Percentiles rank a stretch among this genome's conserved stretches.
Evolutionary conservation across 75 land plant species (phyloP).

Genomic region (Pinus albicaulis): DNA sequence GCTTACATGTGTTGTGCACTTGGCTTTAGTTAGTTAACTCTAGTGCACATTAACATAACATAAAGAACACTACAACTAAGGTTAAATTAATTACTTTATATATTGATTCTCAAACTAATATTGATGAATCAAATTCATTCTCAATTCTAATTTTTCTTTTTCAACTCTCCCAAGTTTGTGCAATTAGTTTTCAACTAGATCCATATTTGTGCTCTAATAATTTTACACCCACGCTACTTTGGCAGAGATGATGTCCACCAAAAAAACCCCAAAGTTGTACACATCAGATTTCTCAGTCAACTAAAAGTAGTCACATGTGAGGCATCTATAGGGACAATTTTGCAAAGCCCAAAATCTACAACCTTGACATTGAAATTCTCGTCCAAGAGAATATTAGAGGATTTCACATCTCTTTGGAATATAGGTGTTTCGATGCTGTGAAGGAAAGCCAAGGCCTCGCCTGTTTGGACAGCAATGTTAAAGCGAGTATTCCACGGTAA

Average conservation of each 20-base stretch:
- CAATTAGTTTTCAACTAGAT: too few species aligned
- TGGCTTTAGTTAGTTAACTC: too few species aligned
- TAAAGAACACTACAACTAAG: too few species aligned
- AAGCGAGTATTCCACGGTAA: slow-evolving; percentile 23
- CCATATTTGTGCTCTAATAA: too few species aligned
- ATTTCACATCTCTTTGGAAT: slow-evolving; percentile 40
- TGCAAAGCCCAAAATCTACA: slow-evolving; percentile 49
- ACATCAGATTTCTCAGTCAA: slow-evolving; percentile 46
- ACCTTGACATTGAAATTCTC: slow-evolving; percentile 31
- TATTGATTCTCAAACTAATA: too few species aligned
- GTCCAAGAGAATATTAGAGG: slow-evolving; percentile 33
- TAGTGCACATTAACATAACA: too few species aligned
- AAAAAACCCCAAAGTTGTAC: slow-evolving; percentile 46
- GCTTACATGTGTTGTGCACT: too few species aligned
- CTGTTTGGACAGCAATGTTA: slow-evolving; percentile 32
- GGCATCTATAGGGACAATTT: slow-evolving; percentile 12
- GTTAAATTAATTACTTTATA: too few species aligned
- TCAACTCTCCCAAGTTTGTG: too few species aligned
- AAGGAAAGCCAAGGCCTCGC: slow-evolving; percentile 33
- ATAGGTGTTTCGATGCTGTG: slow-evolving; percentile 26
- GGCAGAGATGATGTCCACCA: slow-evolving; percentile 44
- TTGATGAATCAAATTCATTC: too few species aligned
- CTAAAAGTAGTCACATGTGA: slow-evolving; percentile 38
- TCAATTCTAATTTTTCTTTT: too few species aligned
- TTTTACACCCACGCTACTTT: slow-evolving; percentile 27